Percentiles rank a stretch among this genome's conserved stretches.
phyloP scores from a whole-genome alignment of 257 asterid genomes.

The Linaria vulgaris region DNA sequence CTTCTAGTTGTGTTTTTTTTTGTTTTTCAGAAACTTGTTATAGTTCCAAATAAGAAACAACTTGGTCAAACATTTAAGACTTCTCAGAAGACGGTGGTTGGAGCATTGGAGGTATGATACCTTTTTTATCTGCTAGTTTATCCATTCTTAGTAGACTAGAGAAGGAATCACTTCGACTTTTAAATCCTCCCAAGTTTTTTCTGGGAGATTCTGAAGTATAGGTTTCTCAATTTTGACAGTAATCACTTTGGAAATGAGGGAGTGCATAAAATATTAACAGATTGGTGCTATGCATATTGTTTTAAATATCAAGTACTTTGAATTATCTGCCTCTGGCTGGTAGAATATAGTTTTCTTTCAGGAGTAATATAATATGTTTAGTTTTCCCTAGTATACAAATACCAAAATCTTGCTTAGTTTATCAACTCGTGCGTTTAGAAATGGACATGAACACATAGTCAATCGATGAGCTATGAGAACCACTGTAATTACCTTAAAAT shows the following conservation, averaged over 20 bases:
- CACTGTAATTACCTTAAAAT: neutral
- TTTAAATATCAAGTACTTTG: neutral
- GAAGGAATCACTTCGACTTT: neutral
- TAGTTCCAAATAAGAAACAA: slow-evolving; percentile 57
- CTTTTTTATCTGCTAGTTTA: neutral
- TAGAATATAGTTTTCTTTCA: neutral
- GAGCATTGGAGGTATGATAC: slow-evolving; percentile 55
- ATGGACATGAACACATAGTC: too few species aligned
- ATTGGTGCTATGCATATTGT: slow-evolving; percentile 8
- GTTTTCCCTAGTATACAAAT: neutral
- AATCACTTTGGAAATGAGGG: too few species aligned
- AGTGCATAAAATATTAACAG: too few species aligned
- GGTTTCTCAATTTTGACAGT: too few species aligned
- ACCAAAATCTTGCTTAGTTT: neutral
- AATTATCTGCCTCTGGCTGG: neutral
- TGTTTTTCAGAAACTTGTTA: slow-evolving; percentile 54
- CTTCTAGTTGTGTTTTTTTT: slow-evolving; percentile 8
- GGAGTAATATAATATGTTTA: neutral
- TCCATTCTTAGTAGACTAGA: neutral
- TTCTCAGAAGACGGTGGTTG: slow-evolving; percentile 58
- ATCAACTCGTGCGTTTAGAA: too few species aligned
- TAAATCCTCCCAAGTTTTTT: neutral
- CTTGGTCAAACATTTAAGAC: slow-evolving; percentile 65
- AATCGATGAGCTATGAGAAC: neutral
- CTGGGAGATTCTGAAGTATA: too few species aligned